These are phyloP conservation scores for Ploettnerulaceae sp. DNA, from an alignment of 2,329 filamentous ascomycete genomes.

Conservation along the genomic window DNA sequence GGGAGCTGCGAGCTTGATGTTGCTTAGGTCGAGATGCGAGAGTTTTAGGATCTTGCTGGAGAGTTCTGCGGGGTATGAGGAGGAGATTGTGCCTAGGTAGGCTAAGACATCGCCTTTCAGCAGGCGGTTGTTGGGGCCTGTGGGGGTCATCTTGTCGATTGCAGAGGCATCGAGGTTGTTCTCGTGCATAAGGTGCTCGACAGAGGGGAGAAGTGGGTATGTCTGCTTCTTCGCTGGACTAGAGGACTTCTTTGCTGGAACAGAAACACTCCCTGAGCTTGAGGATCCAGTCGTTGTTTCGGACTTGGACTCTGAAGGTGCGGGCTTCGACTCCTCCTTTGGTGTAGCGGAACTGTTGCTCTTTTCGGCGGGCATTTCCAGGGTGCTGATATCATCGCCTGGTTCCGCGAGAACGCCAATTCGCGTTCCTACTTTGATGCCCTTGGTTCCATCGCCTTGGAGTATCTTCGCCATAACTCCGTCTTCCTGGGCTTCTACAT, in stretches of 20 bases:
- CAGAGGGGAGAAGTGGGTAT: constrained; percentile 76
- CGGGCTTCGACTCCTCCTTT: constrained; percentile 29
- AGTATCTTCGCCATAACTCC: constrained; percentile 82
- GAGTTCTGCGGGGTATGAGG: constrained; percentile 65
- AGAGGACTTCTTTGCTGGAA: constrained; percentile 35
- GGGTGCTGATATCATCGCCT: constrained; percentile 69
- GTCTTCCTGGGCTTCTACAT: constrained; percentile 88
- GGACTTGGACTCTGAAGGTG: constrained; percentile 20
- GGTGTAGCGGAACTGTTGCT: constrained; percentile 29
- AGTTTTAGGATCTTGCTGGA: constrained; percentile 70
- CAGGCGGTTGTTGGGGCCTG: constrained; percentile 80
- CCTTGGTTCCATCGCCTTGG: constrained; percentile 67
- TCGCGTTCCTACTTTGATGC: constrained; percentile 69
- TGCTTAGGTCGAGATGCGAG: constrained; percentile 83
- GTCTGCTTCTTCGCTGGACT: constrained; percentile 57
- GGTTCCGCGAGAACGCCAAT: constrained; percentile 80
- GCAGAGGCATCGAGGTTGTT: constrained; percentile 73
- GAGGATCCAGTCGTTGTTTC: constrained; percentile 16
- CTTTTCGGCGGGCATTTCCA: constrained; percentile 72
- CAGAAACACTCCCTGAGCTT: constrained; percentile 14
- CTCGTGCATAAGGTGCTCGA: constrained; percentile 73
- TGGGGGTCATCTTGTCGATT: constrained; percentile 75
- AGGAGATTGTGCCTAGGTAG: constrained; percentile 73
- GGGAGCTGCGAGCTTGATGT: constrained; percentile 72
- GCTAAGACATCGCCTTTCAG: constrained; percentile 95